phyloP scores from a whole-genome alignment of 208 protist genomes.

The Sergeia podlipaevii region DNA sequence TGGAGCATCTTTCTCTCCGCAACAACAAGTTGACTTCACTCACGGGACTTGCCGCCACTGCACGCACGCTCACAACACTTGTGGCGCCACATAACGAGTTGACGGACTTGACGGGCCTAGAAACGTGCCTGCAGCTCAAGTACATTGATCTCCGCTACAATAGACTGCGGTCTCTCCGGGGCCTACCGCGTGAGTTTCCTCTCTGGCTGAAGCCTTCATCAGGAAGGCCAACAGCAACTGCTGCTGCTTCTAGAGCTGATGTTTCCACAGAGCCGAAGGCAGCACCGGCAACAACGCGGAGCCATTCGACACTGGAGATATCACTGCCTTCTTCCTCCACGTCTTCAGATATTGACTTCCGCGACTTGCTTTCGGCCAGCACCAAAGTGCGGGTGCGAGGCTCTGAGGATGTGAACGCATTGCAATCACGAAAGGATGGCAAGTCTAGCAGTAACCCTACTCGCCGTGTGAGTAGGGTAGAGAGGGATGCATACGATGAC shows the following conservation, averaged over 20 bases:
- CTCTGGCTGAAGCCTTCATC: too few species aligned
- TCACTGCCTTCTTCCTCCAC: too few species aligned
- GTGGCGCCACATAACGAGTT: slow-evolving; percentile 28
- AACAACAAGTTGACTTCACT: slow-evolving; percentile 24
- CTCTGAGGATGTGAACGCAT: too few species aligned
- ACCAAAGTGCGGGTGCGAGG: too few species aligned
- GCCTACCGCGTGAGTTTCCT: slow-evolving; percentile 9
- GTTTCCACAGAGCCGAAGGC: not conserved
- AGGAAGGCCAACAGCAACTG: too few species aligned
- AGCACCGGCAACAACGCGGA: not conserved
- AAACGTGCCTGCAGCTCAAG: slow-evolving; percentile 15
- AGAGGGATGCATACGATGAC: too few species aligned
- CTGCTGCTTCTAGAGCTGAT: not conserved
- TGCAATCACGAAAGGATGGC: too few species aligned
- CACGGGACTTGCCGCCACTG: slow-evolving; percentile 10
- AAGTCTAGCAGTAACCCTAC: not conserved
- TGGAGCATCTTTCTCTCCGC: slow-evolving; percentile 12
- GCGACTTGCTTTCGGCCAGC: too few species aligned
- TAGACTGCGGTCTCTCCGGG: slow-evolving; percentile 15
- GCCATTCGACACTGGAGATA: too few species aligned
- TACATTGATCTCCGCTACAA: slow-evolving; percentile 37
- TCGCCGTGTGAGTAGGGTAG: not conserved
- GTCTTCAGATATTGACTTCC: too few species aligned
- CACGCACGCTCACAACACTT: slow-evolving; percentile 24
- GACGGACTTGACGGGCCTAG: slow-evolving; percentile 17